Evolutionary conservation across 345 rosid genomes (phyloP), one percentile per base, ranked within the genome.

Genomic region (Atalantia buxifolia): DNA sequence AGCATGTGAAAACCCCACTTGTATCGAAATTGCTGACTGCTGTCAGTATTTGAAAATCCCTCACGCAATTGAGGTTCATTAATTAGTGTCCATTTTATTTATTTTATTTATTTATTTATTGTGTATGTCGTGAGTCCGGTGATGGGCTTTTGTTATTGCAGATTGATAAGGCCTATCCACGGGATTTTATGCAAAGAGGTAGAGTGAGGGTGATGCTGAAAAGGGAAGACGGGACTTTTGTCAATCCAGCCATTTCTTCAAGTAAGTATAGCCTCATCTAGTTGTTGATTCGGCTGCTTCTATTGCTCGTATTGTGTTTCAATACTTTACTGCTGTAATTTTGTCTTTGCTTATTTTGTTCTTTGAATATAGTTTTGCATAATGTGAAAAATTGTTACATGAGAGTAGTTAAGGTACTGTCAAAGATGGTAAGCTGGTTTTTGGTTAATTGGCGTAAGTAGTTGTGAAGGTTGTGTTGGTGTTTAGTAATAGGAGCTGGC

Each of bases 161-260:
- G 94, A 81, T 89, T 82, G 97, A 94, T 76, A 94, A 96, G 87
- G 97, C 95, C 30, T 96, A 94, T 72, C 98, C 98, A 4, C 92
- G 98, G 1, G 97, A 96, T 86, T 94, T 88, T 84, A 90, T 94
- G 97, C 99, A 96, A 91, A 74, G 87, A 80, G 98, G 98, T 77
- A 91, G 98, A 84, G 97, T 94, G 57, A 91, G 98, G 76, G 96
- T 92, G 5, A 79, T 83, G 69, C 86, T 96, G 82, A 96, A 86
- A 84, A 89, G 81, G 81, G 98, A 91, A 81, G 98, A 96, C 76
- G 99, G 98, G 57, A 88, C 91, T 77, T 86, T 90, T 7, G 76
- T 40, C 73, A 96, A 94, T 87, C 97, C 94, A 3, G 91, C 97
- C 40, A 86, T 96, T 77, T 73, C 94, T 80, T 89, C 97, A 38